Evolutionary conservation across 164 flowering plant species (phyloP), one percentile per base, ranked within the genome.

Genomic region (Paratinospora sagittata): DNA sequence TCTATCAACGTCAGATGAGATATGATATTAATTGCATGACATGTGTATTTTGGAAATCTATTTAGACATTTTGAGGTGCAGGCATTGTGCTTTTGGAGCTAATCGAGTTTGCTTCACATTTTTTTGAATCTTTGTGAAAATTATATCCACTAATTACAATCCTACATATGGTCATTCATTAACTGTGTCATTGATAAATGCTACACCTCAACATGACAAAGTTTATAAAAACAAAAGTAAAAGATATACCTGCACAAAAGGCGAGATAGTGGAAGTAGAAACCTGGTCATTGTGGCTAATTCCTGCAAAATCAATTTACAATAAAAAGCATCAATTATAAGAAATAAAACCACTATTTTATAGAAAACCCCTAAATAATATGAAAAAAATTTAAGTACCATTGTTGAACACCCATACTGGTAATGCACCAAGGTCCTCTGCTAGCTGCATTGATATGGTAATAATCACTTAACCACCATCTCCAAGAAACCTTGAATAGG

Each of bases 331-430:
- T 24, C 37, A 70, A 37, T 43, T 12, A 4, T 7, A 62, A 10
- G 14, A 47, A 39, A 37, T 45, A 8, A 70, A 41, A 27, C 34
- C n/a, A 45, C 10, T 27, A 6, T 34, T 45, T 45, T 52, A 26
- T 6, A 6, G 10, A 45, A 68, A 73, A 30, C 49, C 3, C 9
- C 12, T 45, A 14, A 58, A 13, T 30, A 27, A 36, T 69, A 6
- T 27, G 27, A 74, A 68, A 49, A 76, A 68, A 52, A 58, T 47
- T 36, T 30, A n/a, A n/a, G 49, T 84, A 92, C 99, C 99, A 83
- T 87, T 91, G 72, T 95, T 95, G 73, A 95, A 80, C 11, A 95
- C 99, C 99, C 97, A 95, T 66, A 95, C 69, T 64, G 99, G 97
- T 30, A 65, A 62, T 67, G 97, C 81, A 49, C 85, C 89, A 60